Conservation (phyloP, 495 filamentous ascomycete genomes). For the Daldinia decipiens region DNA sequence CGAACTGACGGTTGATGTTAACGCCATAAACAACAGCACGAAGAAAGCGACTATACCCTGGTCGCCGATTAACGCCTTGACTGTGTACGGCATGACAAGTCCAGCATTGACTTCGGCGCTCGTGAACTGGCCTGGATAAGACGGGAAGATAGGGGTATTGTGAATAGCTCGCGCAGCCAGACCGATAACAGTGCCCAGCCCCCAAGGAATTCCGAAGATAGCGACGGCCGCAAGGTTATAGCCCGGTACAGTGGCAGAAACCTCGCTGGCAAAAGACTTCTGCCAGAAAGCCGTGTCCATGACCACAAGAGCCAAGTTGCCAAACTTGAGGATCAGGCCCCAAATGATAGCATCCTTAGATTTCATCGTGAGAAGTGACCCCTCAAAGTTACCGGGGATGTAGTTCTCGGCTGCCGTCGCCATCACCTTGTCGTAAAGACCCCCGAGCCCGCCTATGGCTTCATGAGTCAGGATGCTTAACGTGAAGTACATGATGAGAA, state of each 20-base stretch:
- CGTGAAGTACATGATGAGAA: conserved; percentile 84
- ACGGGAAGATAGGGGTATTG: conserved; percentile 70
- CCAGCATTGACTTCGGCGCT: conserved; percentile 77
- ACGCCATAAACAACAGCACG: conserved; percentile 87
- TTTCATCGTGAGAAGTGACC: conserved; percentile 61
- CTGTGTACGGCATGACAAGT: conserved; percentile 80
- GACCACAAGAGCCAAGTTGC: conserved; percentile 61
- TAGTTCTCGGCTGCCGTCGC: conserved; percentile 77
- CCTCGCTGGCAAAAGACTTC: conserved; percentile 60
- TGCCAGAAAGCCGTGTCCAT: conserved; percentile 67
- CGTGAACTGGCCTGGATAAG: conserved; percentile 69
- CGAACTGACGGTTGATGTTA: conserved; percentile 81
- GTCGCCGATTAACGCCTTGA: conserved; percentile 79
- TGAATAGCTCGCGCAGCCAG: conserved; percentile 80
- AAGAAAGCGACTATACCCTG: conserved; percentile 81
- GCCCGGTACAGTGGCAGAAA: conserved; percentile 75
- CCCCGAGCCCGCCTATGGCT: conserved; percentile 72
- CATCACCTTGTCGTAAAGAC: conserved; percentile 86
- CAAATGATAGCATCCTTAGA: conserved; percentile 63
- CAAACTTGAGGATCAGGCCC: conserved; percentile 59
- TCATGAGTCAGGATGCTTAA: conserved; percentile 80
- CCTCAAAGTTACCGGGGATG: conserved; percentile 58
- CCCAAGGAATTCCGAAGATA: conserved; percentile 91
- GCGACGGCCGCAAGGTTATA: conserved; percentile 83
- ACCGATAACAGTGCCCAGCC: conserved; percentile 83